These are phyloP conservation scores for Gossypium gossypioides DNA, from an alignment of 441 rosid species.

Conservation along the genomic window DNA sequence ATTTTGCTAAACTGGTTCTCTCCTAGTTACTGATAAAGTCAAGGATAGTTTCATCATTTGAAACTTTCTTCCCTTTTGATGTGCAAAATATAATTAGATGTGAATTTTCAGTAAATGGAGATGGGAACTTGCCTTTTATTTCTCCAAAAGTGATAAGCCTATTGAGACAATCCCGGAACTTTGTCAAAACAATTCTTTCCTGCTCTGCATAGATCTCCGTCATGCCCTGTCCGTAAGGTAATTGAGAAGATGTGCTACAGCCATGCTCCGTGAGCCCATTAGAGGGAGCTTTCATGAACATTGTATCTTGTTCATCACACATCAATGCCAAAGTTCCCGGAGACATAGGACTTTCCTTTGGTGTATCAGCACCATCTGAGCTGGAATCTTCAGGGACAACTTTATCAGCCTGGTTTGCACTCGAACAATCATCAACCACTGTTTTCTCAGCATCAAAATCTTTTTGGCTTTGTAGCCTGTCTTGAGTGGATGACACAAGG, in stretches of 20 bases:
- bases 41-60: not conserved
- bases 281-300: constrained; percentile 51
- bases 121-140: constrained; percentile 55
- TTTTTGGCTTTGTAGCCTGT: constrained; percentile 39
- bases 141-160: constrained; percentile 80
- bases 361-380: constrained; percentile 48
- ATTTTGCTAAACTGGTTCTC: not conserved
- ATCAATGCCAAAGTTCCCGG: constrained; percentile 96
- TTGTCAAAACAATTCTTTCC: constrained; percentile 68
- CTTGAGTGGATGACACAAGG: constrained; percentile 51
- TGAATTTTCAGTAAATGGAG: constrained; percentile 3
- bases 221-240: constrained; percentile 45
- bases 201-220: constrained; percentile 71
- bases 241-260: constrained; percentile 43
- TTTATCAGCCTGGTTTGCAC: constrained; percentile 52
- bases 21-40: constrained; percentile 3
- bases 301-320: constrained; percentile 51
- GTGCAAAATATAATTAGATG: not conserved
- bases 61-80: constrained; percentile 13
- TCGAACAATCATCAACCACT: constrained; percentile 40
- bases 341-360: constrained; percentile 74
- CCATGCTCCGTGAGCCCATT: constrained; percentile 45
- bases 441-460: constrained; percentile 37
- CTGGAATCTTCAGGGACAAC: constrained; percentile 35
- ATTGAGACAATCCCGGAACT: constrained; percentile 81